A percentile compares a stretch with the other conserved stretches of the same genome.
Conservation (phyloP, 2,329 filamentous ascomycete genomes). For the Ascochyta fabae region DNA sequence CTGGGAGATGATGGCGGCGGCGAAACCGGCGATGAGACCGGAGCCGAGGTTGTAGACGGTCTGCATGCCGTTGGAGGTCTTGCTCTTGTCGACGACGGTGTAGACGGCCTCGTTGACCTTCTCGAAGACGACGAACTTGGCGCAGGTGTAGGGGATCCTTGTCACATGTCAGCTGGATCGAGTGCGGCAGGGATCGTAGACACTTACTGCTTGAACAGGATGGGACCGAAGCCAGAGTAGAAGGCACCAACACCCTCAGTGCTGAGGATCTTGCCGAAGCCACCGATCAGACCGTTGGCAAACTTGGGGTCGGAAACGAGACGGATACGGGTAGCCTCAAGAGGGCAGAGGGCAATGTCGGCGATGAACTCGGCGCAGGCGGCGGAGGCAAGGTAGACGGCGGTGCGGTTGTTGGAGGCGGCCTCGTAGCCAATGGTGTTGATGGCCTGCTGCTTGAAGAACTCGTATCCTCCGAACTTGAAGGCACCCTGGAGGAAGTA, state of each 20-base stretch:
- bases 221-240: conserved; percentile 83
- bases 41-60: conserved; percentile 84
- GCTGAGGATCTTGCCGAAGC: conserved; percentile 83
- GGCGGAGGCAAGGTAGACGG: conserved; percentile 76
- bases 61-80: conserved; percentile 71
- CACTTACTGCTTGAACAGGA: conserved; percentile 54
- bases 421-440: conserved; percentile 72
- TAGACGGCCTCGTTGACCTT: conserved; percentile 81
- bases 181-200: too few species aligned
- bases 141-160: conserved; percentile 90
- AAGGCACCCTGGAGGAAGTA: conserved; percentile 95
- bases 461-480: conserved; percentile 95
- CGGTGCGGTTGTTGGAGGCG: conserved; percentile 78
- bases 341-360: conserved; percentile 85
- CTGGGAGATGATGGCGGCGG: conserved; percentile 85
- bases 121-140: conserved; percentile 94
- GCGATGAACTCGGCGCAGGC: conserved; percentile 70
- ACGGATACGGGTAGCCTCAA: conserved; percentile 92
- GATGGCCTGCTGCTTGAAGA: conserved; percentile 94
- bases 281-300: conserved; percentile 77
- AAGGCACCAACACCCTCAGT: conserved; percentile 84
- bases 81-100: conserved; percentile 72
- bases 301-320: conserved; percentile 88
- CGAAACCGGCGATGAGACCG: conserved; percentile 85
- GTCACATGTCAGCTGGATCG: conserved; percentile 25